Conservation (phyloP, 768 basidiomycete genomes). For the Cystofilobasidium bisporidii region DNA sequence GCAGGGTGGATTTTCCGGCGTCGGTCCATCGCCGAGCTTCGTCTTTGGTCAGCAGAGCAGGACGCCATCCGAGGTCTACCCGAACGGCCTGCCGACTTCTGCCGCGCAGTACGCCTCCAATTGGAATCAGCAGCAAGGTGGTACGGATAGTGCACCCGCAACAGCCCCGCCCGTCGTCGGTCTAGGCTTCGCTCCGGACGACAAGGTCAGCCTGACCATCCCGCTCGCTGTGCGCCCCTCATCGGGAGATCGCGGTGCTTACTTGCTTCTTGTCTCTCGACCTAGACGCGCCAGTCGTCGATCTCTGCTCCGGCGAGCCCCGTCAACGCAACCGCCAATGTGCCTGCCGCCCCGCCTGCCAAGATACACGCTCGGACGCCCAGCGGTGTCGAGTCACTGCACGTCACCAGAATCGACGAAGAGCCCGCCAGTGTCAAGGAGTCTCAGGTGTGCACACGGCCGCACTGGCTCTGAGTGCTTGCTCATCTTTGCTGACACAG, state of each 20-base stretch:
- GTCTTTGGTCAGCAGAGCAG: constrained; percentile 11
- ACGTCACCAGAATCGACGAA: constrained; percentile 12
- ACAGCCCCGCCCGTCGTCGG: neutral
- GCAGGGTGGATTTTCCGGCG: neutral
- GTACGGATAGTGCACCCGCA: neutral
- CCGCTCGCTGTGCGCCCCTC: no score
- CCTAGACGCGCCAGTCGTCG: neutral
- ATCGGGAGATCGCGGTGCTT: no score
- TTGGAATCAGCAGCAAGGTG: neutral
- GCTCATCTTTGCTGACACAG: no score
- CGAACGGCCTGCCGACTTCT: neutral
- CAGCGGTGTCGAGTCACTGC: constrained; percentile 3
- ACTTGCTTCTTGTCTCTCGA: no score
- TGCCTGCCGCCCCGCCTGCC: neutral
- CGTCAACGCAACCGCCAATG: neutral
- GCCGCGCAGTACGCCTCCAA: neutral
- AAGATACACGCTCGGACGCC: constrained; percentile 3
- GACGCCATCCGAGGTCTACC: neutral
- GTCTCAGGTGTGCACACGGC: neutral
- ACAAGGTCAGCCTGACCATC: neutral
- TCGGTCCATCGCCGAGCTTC: neutral
- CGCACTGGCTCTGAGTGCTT: no score
- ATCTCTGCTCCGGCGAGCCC: neutral
- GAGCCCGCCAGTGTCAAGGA: neutral
- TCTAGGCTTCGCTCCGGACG: neutral